Conservation (phyloP, 495 filamentous ascomycete species). For the Xylaria sp. region DNA sequence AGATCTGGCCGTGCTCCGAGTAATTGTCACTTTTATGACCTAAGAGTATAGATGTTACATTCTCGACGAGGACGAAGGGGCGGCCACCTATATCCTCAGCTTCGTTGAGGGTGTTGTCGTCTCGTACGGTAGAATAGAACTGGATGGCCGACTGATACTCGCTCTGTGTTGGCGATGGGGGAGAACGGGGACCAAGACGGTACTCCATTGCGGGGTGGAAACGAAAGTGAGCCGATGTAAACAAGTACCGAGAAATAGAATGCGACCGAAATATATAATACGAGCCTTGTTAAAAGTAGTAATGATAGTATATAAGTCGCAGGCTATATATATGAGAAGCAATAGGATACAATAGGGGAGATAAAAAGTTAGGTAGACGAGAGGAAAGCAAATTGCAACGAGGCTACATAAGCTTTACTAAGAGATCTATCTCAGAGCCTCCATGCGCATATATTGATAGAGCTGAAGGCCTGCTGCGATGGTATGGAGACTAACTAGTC, state of each 20-base stretch:
- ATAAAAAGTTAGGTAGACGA: not conserved
- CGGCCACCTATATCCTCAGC: constrained; percentile 12
- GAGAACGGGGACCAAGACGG: not conserved
- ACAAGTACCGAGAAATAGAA: not conserved
- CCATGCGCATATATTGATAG: not conserved
- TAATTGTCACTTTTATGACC: not conserved
- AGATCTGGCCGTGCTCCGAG: constrained; percentile 9
- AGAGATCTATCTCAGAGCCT: not conserved
- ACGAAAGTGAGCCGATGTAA: not conserved
- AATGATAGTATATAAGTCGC: not conserved
- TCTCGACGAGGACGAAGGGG: constrained; percentile 6
- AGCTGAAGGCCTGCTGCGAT: not conserved
- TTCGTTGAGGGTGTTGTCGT: constrained; percentile 14
- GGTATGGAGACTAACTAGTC: not conserved
- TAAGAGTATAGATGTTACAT: not conserved
- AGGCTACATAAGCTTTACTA: not conserved
- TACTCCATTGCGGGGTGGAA: constrained; percentile 15
- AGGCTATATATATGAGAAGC: not conserved
- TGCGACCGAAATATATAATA: not conserved
- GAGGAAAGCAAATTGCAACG: not conserved
- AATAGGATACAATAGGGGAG: not conserved
- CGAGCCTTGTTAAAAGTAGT: not conserved
- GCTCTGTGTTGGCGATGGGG: constrained; percentile 1
- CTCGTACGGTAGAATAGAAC: constrained; percentile 14
- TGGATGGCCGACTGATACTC: constrained; percentile 14